A percentile compares a stretch with the other conserved stretches of the same genome.
phyloP scores from a whole-genome alignment of 148 eudicot species.

The Nepenthes mirabilis region DNA sequence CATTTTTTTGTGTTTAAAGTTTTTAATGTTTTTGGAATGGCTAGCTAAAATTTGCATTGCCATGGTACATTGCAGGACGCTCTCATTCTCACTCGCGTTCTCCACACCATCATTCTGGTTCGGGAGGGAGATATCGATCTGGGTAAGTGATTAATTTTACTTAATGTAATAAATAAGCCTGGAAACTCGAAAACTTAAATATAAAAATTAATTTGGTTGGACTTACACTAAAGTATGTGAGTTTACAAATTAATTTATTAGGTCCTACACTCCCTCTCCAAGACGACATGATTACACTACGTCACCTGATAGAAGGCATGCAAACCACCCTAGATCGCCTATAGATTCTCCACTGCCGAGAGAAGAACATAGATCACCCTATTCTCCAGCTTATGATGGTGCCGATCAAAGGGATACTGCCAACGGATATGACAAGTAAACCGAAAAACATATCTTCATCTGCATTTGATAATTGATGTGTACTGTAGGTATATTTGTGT shows the following conservation, averaged over 20 bases:
- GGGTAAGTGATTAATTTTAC: conserved; percentile 17
- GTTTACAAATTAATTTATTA: too few species aligned
- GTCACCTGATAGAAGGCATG: neutral
- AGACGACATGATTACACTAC: too few species aligned
- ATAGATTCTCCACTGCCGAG: neutral
- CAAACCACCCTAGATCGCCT: neutral
- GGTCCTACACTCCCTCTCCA: too few species aligned
- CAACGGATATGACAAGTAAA: neutral
- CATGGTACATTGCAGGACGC: conserved; percentile 21
- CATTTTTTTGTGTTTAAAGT: too few species aligned
- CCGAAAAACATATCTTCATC: neutral
- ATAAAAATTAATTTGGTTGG: too few species aligned
- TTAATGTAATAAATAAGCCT: too few species aligned
- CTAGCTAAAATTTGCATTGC: neutral
- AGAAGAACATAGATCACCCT: neutral
- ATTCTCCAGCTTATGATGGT: neutral
- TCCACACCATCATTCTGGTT: conserved; percentile 34
- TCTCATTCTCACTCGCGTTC: conserved; percentile 37
- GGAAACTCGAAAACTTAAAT: too few species aligned
- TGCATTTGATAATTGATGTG: neutral
- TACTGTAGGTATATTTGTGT: neutral
- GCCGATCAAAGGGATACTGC: neutral
- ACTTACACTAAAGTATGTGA: too few species aligned
- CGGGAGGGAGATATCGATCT: conserved; percentile 41
- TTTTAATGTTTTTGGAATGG: neutral